Evolutionary conservation across 2,329 filamentous ascomycete species (phyloP).

Genomic region (Phialocephala subalpina): DNA sequence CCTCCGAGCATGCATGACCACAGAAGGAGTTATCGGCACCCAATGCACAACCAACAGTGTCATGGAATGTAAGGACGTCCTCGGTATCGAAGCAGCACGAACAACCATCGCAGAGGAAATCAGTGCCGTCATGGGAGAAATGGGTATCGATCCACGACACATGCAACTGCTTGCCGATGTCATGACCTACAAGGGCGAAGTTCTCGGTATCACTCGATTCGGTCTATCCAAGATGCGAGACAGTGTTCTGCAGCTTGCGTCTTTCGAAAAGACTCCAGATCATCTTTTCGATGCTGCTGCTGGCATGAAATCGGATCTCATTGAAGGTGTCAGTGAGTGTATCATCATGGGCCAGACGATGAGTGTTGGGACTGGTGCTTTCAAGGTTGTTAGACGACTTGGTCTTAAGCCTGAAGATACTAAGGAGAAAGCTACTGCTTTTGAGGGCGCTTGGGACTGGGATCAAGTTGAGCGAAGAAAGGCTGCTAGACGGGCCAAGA

Average conservation of each 20-base stretch:
- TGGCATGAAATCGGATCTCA: slow-evolving; percentile 88
- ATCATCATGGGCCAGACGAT: slow-evolving; percentile 99
- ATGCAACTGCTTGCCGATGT: slow-evolving; percentile 98
- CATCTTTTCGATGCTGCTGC: slow-evolving; percentile 96
- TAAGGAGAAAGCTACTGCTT: slow-evolving; percentile 62
- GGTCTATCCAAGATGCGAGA: slow-evolving; percentile 97
- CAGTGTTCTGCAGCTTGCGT: slow-evolving; percentile 89
- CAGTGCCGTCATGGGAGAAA: slow-evolving; percentile 85
- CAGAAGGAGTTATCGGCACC: slow-evolving; percentile 85
- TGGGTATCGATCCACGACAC: slow-evolving; percentile 96
- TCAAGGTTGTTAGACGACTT: slow-evolving; percentile 84
- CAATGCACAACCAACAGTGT: slow-evolving; percentile 83
- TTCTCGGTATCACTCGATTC: slow-evolving; percentile 95
- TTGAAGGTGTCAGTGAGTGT: slow-evolving; percentile 94
- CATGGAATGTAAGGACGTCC: slow-evolving; percentile 85
- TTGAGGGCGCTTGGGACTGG: slow-evolving; percentile 72
- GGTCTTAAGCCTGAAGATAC: slow-evolving; percentile 67
- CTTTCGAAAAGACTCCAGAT: slow-evolving; percentile 97
- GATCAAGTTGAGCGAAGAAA: slow-evolving; percentile 41
- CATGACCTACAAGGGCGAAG: slow-evolving; percentile 99
- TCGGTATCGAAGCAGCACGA: slow-evolving; percentile 94
- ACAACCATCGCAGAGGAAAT: slow-evolving; percentile 92
- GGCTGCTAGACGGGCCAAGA: slow-evolving; percentile 3
- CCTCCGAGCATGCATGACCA: slow-evolving; percentile 88
- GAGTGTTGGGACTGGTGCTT: slow-evolving; percentile 87